Evolutionary conservation across 306 rosid genomes (phyloP).

Genomic region (Abrus pulchellus): DNA sequence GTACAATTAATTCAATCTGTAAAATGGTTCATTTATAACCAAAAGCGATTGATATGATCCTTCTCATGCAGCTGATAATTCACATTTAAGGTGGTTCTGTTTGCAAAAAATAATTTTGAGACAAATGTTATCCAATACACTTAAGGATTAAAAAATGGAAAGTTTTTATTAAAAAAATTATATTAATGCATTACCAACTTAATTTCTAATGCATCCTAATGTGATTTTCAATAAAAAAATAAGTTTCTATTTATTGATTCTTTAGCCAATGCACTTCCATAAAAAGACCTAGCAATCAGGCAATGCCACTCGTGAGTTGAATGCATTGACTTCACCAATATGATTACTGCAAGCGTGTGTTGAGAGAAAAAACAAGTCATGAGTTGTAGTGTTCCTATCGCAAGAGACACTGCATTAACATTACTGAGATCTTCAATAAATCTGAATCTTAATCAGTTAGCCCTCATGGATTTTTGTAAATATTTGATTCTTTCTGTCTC

Average conservation of each 20-base stretch:
- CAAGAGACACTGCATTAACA: constrained; percentile 50
- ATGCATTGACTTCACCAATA: constrained; percentile 19
- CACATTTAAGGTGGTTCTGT: constrained; percentile 39
- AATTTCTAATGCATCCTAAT: too few relatives aligned
- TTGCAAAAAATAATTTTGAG: constrained; percentile 22
- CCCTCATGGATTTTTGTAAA: constrained; percentile 45
- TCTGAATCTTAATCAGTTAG: constrained; percentile 59
- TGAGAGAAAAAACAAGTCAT: constrained; percentile 35
- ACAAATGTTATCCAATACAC: too few relatives aligned
- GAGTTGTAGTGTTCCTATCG: constrained; percentile 52
- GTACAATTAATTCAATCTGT: constrained; percentile 39
- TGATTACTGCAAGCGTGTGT: constrained; percentile 43
- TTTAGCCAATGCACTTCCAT: too few relatives aligned
- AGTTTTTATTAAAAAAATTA: too few relatives aligned
- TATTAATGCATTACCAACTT: too few relatives aligned
- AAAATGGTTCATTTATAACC: constrained; percentile 36
- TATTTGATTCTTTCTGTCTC: constrained; percentile 55
- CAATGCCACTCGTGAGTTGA: constrained; percentile 45
- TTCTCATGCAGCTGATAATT: constrained; percentile 16
- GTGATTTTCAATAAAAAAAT: too few relatives aligned
- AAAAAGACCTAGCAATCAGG: not conserved
- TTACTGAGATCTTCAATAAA: constrained; percentile 42
- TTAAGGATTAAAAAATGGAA: too few relatives aligned
- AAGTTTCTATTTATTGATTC: too few relatives aligned
- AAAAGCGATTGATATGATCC: constrained; percentile 32